phyloP scores from a whole-genome alignment of 2,329 filamentous ascomycete genomes.

The Ceratocystis harringtonii region DNA sequence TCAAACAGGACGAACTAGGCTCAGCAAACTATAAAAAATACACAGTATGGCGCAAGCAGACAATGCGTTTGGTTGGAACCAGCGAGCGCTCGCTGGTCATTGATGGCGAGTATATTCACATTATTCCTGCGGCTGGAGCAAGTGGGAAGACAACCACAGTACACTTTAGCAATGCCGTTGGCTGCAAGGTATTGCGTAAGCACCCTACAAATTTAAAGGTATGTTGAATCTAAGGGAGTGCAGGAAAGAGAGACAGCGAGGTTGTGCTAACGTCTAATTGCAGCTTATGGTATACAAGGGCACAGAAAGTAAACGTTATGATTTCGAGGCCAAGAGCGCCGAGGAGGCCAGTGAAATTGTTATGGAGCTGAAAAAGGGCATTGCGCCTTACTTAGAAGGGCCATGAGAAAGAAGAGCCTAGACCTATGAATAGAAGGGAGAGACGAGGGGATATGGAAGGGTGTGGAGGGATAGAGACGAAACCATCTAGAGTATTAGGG shows the following conservation, averaged over 20 bases:
- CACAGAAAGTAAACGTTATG: slow-evolving; percentile 65
- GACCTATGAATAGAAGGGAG: neutral
- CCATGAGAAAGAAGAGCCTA: slow-evolving; percentile 20
- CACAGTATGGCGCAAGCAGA: slow-evolving; percentile 66
- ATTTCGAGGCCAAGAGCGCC: slow-evolving; percentile 62
- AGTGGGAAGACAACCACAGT: slow-evolving; percentile 63
- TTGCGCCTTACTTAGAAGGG: slow-evolving; percentile 45
- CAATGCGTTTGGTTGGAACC: slow-evolving; percentile 62
- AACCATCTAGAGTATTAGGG: neutral
- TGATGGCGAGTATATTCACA: slow-evolving; percentile 75
- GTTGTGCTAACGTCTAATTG: slow-evolving; percentile 2
- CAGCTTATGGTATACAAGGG: slow-evolving; percentile 59
- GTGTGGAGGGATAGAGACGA: neutral
- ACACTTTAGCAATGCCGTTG: slow-evolving; percentile 68
- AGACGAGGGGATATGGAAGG: neutral
- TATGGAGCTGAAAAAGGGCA: slow-evolving; percentile 59
- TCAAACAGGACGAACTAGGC: slow-evolving; percentile 44
- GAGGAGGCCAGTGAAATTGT: slow-evolving; percentile 69
- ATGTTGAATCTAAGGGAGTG: slow-evolving; percentile 20
- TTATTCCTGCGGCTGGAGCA: slow-evolving; percentile 53
- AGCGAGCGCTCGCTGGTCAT: slow-evolving; percentile 65
- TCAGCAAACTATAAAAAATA: slow-evolving; percentile 57
- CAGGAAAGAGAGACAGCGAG: neutral
- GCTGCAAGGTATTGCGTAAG: slow-evolving; percentile 65
- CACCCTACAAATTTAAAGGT: slow-evolving; percentile 72